Conservation (phyloP, 306 rosid species). For the Quercus glauca region DNA sequence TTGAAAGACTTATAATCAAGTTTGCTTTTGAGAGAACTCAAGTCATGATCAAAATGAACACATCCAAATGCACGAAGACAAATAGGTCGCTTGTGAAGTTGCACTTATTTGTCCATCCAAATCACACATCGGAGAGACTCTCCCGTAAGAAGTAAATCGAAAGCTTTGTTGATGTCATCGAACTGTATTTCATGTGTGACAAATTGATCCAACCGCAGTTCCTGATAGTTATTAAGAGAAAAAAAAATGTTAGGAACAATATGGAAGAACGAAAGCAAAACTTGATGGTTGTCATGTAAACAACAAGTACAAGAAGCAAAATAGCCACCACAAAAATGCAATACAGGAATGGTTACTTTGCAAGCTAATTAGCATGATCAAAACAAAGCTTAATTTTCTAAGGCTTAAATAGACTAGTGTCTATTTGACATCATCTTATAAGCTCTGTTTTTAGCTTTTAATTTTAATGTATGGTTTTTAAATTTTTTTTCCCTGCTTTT, state of each 20-base stretch:
- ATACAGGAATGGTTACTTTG: background rate
- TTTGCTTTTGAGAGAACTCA: background rate
- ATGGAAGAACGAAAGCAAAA: background rate
- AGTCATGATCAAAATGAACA: background rate
- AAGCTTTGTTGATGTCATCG: constrained; percentile 77
- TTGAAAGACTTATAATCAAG: background rate
- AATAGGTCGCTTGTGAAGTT: background rate
- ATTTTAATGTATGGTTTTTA: background rate
- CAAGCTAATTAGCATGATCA: too few relatives aligned
- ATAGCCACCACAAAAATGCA: background rate
- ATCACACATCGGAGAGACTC: constrained; percentile 63
- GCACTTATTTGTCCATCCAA: constrained; percentile 50
- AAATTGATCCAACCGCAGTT: constrained; percentile 70
- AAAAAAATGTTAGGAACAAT: background rate
- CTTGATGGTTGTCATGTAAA: too few relatives aligned
- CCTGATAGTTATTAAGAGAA: constrained; percentile 31
- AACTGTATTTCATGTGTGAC: constrained; percentile 65
- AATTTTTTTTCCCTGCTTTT: too few relatives aligned
- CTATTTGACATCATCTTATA: too few relatives aligned
- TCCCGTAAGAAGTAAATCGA: constrained; percentile 61
- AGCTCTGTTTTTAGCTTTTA: too few relatives aligned
- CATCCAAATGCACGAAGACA: background rate
- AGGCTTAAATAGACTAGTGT: background rate
- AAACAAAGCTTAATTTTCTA: too few relatives aligned
- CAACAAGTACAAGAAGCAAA: background rate